Evolutionary conservation across 2,329 filamentous ascomycete genomes (phyloP), one percentile per base, ranked within the genome.

Genomic region (Cryoendolithus antarcticus): DNA sequence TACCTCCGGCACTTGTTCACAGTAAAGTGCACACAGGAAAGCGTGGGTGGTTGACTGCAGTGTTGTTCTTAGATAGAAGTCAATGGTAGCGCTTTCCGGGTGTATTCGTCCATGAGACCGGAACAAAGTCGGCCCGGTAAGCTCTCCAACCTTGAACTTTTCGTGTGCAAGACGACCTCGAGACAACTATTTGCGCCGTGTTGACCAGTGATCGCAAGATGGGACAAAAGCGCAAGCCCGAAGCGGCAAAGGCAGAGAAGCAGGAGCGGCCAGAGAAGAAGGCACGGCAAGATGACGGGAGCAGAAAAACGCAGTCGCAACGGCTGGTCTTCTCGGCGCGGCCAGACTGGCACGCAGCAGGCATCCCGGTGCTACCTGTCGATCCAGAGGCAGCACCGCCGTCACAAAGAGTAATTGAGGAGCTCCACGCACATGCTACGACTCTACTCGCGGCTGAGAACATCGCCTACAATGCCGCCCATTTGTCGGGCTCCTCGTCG

Each of bases 401-500:
- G 9, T 19, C 15, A 3, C 67, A 65, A 32, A 62, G 68, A 42
- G 54, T 74, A 12, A 60, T 79, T 42, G 69, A 77, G 33, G 70
- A 70, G 34, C 57, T 80, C n/a, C 66, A 85, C 53, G 64, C 76
- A 10, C 77, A 93, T 59, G 86, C 86, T 3, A 74, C 76, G 44
- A 69, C 72, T 7, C 69, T 96, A 5, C 66, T 96, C 12, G 79
- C 93, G 39, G 70, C 76, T 19, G 91, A 98, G 56, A 82, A 82
- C 44, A 70, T 75, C 31, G 69, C 75, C 34, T 98, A 95, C 63
- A 71, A 72, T 40, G 74, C 77, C 21, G 80, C 72, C 31, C 70
- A 85, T 49, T 67, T 82, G 40, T 77, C 83, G 5, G 77, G 84
- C 37, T 86, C 85, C 19, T 91, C 89, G 2, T 89, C 88, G 31